phyloP scores from a whole-genome alignment of 352 stramenopile species.

The Thalassiosira hispida region DNA sequence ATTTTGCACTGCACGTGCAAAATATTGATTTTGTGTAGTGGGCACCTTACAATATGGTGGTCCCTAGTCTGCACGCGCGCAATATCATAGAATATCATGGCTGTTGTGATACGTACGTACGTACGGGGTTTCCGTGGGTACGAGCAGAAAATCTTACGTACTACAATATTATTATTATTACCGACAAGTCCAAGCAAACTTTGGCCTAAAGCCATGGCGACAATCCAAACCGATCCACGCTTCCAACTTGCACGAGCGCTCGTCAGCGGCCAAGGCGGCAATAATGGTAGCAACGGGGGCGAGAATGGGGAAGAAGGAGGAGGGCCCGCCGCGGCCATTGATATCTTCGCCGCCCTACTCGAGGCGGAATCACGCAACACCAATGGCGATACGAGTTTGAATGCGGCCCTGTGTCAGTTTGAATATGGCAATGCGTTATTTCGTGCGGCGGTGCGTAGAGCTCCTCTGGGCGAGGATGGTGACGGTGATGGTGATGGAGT shows the following conservation, averaged over 20 bases:
- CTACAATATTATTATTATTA: no score
- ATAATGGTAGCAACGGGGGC: background rate
- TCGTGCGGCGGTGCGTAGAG: constrained; percentile 29
- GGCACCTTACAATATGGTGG: no score
- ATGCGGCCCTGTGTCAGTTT: constrained; percentile 69
- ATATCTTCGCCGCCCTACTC: constrained; percentile 44
- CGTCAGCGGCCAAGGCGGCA: constrained; percentile 3
- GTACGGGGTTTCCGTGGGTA: no score
- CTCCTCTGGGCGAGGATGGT: constrained; percentile 7
- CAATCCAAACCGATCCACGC: constrained; percentile 61
- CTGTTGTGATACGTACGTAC: no score
- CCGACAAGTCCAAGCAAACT: background rate
- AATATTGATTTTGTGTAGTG: no score
- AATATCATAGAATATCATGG: no score
- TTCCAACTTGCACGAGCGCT: constrained; percentile 67
- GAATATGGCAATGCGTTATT: constrained; percentile 81
- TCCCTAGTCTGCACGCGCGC: no score
- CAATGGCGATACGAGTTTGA: constrained; percentile 58
- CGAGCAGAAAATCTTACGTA: no score
- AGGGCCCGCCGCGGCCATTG: constrained; percentile 23
- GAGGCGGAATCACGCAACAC: constrained; percentile 49
- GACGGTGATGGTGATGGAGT: constrained; percentile 4
- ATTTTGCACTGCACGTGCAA: no score
- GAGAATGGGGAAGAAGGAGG: background rate
- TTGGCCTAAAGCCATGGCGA: background rate